phyloP scores from a whole-genome alignment of 768 basidiomycete genomes.

The Sarcodon sp. region DNA sequence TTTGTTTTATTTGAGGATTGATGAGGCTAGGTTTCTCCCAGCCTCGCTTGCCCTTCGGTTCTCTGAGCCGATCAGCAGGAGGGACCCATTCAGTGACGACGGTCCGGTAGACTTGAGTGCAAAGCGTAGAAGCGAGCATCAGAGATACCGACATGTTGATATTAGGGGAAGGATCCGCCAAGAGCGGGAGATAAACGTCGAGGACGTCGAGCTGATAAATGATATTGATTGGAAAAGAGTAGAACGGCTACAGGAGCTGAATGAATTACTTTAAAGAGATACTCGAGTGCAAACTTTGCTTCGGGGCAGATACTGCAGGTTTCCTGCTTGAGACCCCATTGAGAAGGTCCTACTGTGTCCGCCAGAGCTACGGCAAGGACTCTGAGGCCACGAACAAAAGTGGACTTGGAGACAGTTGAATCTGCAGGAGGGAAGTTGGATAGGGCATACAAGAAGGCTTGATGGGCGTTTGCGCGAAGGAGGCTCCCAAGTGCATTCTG shows the following conservation, averaged over 20 bases:
- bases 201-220: conserved; percentile 37
- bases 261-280: conserved; percentile 41
- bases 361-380: conserved; percentile 46
- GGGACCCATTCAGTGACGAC: conserved; percentile 54
- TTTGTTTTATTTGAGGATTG: conserved; percentile 23
- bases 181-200: conserved; percentile 56
- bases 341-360: conserved; percentile 56
- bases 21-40: conserved; percentile 55
- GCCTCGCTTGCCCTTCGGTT: conserved; percentile 46
- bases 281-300: conserved; percentile 43
- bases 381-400: conserved; percentile 52
- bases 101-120: conserved; percentile 33
- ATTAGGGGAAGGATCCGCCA: conserved; percentile 29
- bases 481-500: conserved; percentile 45
- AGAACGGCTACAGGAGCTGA: background rate
- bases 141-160: conserved; percentile 41
- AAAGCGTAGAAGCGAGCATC: conserved; percentile 39
- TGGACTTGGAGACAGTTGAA: conserved; percentile 29
- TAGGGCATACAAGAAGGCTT: conserved; percentile 50
- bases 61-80: conserved; percentile 36
- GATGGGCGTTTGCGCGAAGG: conserved; percentile 41
- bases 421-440: conserved; percentile 30
- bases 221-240: conserved; percentile 1
- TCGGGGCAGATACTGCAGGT: conserved; percentile 27
- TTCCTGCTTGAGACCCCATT: conserved; percentile 48